phyloP scores from a whole-genome alignment of 371 early-diverging fungal genomes.

The Mucor plumbeus region DNA sequence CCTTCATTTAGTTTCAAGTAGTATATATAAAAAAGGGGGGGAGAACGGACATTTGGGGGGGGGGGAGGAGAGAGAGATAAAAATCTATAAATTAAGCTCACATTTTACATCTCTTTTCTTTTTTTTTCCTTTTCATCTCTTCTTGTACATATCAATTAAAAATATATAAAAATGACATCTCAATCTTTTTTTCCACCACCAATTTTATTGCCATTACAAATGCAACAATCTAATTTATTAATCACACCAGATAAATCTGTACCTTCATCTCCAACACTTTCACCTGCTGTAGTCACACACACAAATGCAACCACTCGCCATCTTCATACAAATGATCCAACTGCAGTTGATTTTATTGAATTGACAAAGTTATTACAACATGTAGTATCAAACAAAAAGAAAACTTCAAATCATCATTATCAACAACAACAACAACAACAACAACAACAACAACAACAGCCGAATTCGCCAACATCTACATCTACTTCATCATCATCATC shows the following conservation, averaged over 20 bases:
- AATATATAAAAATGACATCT: neutral
- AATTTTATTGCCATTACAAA: neutral
- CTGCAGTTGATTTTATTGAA: constrained; percentile 32
- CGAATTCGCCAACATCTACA: constrained; percentile 12
- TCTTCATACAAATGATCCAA: constrained; percentile 34
- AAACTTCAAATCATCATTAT: neutral
- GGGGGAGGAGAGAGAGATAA: neutral
- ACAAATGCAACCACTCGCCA: constrained; percentile 37
- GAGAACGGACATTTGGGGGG: neutral
- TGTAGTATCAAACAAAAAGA: constrained; percentile 22
- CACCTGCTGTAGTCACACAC: constrained; percentile 35
- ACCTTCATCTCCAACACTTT: constrained; percentile 35
- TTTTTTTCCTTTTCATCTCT: neutral
- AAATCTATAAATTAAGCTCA: constrained; percentile 23
- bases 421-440: neutral
- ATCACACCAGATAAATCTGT: constrained; percentile 40
- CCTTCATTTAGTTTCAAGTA: constrained; percentile 5
- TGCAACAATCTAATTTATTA: neutral
- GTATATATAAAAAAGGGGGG: neutral
- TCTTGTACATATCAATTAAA: constrained; percentile 1
- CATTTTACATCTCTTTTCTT: neutral
- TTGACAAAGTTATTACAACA: constrained; percentile 33
- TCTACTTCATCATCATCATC: constrained; percentile 8
- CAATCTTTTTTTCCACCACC: neutral
- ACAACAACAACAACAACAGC: neutral